Evolutionary conservation across 202 grass and related monocot genomes (phyloP).

Genomic region (Panicum hallii): DNA sequence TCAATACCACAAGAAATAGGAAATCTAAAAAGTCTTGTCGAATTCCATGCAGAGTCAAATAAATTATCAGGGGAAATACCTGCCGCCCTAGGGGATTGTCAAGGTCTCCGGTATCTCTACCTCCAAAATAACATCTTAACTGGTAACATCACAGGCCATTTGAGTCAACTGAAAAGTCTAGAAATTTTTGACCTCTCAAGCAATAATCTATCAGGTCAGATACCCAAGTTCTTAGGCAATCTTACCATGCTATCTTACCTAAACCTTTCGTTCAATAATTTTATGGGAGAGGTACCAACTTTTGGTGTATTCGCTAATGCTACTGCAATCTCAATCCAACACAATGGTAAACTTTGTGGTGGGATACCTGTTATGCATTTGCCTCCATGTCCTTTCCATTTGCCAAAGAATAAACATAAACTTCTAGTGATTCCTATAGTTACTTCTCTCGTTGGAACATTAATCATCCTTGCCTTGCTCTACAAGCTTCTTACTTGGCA

Average conservation of each 20-base stretch:
- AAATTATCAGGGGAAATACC: slow-evolving; percentile 36
- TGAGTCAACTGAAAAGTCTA: slow-evolving; percentile 29
- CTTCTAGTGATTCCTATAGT: neutral
- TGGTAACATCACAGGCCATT: neutral
- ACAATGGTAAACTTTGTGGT: neutral
- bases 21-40: neutral
- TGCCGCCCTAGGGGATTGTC: slow-evolving; percentile 4
- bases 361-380: slow-evolving; percentile 21
- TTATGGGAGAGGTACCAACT: neutral
- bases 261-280: neutral
- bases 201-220: neutral
- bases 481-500: neutral
- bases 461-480: neutral
- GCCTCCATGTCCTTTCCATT: neutral
- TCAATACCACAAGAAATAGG: slow-evolving; percentile 45
- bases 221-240: neutral
- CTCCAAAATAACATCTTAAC: slow-evolving; percentile 13
- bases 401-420: neutral
- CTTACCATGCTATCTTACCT: neutral
- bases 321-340: neutral
- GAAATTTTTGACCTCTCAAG: neutral
- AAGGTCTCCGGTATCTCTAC: neutral
- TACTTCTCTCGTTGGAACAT: neutral
- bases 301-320: neutral
- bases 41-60: neutral